These are phyloP conservation scores for Diaporthe amygdali DNA, from an alignment of 2,329 filamentous ascomycete genomes.

Conservation along the genomic window DNA sequence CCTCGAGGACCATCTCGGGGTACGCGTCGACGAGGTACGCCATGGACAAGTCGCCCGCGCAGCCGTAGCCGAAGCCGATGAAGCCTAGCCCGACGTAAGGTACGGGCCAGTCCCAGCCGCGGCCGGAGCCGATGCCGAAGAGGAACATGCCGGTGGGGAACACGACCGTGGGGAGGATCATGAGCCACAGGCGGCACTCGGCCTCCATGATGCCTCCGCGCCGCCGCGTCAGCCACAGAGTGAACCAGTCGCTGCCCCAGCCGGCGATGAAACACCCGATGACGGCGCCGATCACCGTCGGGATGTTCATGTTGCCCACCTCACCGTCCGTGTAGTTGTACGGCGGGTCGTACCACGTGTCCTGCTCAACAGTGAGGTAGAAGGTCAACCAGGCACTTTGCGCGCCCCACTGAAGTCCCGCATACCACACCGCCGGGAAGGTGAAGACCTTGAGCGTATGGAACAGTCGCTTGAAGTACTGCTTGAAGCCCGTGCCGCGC, in stretches of 20 bases:
- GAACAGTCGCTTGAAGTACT: conserved; percentile 57
- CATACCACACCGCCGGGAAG: conserved; percentile 49
- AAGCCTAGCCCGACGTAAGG: conserved; percentile 52
- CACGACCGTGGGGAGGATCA: conserved; percentile 41
- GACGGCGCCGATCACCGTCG: conserved; percentile 35
- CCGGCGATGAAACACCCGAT: conserved; percentile 34
- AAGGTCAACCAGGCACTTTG: conserved; percentile 67
- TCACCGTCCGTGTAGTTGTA: conserved; percentile 37
- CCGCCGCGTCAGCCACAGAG: conserved; percentile 35
- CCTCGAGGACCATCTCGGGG: conserved; percentile 51
- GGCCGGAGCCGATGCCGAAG: conserved; percentile 56
- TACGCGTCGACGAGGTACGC: conserved; percentile 55
- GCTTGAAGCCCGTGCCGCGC: conserved; percentile 56
- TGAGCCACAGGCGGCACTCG: conserved; percentile 37
- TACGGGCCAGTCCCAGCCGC: conserved; percentile 47
- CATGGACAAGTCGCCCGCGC: conserved; percentile 48
- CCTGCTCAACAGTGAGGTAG: conserved; percentile 57
- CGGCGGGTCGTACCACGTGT: conserved; percentile 41
- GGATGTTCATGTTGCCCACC: conserved; percentile 34
- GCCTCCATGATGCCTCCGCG: conserved; percentile 38
- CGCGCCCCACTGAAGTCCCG: conserved; percentile 40
- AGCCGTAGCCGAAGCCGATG: conserved; percentile 47
- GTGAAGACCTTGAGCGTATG: conserved; percentile 51
- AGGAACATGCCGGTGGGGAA: conserved; percentile 50
- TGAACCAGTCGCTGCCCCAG: conserved; percentile 37